phyloP scores from a whole-genome alignment of 805 yeast species.

The Metschnikowia arizonensis region DNA sequence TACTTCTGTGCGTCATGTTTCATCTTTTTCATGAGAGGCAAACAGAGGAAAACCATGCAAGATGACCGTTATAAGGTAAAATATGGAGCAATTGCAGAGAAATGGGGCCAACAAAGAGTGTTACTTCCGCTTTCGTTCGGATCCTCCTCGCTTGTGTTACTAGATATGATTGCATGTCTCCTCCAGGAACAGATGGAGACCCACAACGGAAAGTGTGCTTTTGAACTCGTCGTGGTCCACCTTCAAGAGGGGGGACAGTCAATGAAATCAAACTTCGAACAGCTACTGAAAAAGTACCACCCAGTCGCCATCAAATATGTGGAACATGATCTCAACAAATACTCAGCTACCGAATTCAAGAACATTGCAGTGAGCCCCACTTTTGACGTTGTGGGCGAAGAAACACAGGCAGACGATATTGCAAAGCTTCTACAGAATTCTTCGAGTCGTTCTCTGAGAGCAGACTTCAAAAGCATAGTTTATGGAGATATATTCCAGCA shows the following conservation, averaged over 20 bases:
- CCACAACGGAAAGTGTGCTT: conserved; percentile 68
- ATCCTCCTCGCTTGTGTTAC: conserved; percentile 57
- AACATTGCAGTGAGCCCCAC: conserved; percentile 13
- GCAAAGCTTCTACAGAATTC: conserved; percentile 35
- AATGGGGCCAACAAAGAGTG: conserved; percentile 39
- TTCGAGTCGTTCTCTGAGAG: conserved; percentile 56
- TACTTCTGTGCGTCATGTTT: conserved; percentile 67
- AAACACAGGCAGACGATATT: conserved; percentile 1
- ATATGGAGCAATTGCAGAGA: conserved; percentile 42
- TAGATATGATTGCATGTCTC: conserved; percentile 62
- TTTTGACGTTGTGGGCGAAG: conserved; percentile 12
- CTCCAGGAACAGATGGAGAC: conserved; percentile 57
- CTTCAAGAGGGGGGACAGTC: conserved; percentile 36
- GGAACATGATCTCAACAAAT: conserved; percentile 40
- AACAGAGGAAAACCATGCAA: conserved; percentile 75
- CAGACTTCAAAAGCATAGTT: conserved; percentile 55
- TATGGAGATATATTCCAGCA: conserved; percentile 43
- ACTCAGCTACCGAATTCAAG: conserved; percentile 26
- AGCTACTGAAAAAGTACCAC: conserved; percentile 17
- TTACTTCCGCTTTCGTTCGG: conserved; percentile 67
- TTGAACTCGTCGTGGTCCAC: conserved; percentile 50
- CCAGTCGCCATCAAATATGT: conserved; percentile 33
- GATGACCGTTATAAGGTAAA: conserved; percentile 70
- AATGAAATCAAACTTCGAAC: conserved; percentile 14
- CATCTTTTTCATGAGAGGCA: conserved; percentile 64